Percentiles rank a stretch among this genome's conserved stretches.
Evolutionary conservation across 306 rosid species (phyloP).

Genomic region (Dicorynia guianensis): DNA sequence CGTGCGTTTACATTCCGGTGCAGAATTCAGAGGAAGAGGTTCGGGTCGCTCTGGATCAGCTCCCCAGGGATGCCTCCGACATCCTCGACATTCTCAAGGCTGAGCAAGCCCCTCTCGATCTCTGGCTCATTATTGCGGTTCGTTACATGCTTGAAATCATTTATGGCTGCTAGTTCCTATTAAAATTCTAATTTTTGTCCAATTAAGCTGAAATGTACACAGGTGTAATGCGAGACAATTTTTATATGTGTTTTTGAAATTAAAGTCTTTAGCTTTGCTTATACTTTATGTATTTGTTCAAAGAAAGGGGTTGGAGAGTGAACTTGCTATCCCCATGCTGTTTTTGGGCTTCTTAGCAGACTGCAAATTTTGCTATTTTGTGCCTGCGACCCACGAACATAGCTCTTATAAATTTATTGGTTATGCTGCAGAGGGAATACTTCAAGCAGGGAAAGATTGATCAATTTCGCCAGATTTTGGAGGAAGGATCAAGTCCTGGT

Average conservation of each 20-base stretch:
- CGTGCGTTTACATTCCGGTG: conserved; percentile 92
- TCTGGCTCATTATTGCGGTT: conserved; percentile 98
- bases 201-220: not conserved
- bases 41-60: conserved; percentile 94
- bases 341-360: not conserved
- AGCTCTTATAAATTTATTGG: conserved; percentile 9
- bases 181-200: conserved; percentile 8
- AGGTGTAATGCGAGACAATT: not conserved
- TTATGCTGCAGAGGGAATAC: conserved; percentile 82
- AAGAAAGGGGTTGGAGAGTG: not conserved
- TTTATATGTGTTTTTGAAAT: not conserved
- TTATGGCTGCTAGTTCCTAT: not conserved
- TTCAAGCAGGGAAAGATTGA: conserved; percentile 93
- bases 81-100: conserved; percentile 96
- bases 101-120: conserved; percentile 98
- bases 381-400: not conserved
- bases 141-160: conserved; percentile 20
- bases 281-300: not conserved
- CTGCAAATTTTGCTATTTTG: not conserved
- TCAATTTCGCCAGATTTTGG: conserved; percentile 94
- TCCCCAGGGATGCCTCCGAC: conserved; percentile 92
- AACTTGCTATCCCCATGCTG: not conserved
- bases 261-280: not conserved
- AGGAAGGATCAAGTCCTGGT: conserved; percentile 98
- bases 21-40: conserved; percentile 99